Base-by-base conservation (phyloP, 2,329 filamentous ascomycete species). In the Venturia effusa region DNA sequence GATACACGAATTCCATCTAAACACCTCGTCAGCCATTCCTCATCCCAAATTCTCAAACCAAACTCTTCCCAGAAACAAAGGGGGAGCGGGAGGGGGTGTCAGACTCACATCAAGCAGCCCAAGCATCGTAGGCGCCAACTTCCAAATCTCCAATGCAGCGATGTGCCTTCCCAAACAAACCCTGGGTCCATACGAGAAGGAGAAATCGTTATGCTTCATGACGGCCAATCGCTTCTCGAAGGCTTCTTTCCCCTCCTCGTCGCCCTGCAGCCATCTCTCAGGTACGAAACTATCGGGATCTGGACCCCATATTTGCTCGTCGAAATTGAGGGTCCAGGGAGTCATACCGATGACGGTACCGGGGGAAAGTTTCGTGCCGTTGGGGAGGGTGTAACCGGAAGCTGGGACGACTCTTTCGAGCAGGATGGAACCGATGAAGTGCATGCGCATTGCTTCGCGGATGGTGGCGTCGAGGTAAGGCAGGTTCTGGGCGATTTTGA, bases 71-170 rank as follows among this genome's bases (percentile, higher is more conserved):
- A 41, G 4, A 41, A 7, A 17, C 39, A 41, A 41, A 15, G 3
- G 4, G 13, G 39, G 39, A 11, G 22, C 17, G 15, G 19, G 15
- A 11, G 15, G 27, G 11, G 13, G 3, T 6, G 6, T 10, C 24
- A 43, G n/a, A 45, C 59, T 61, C 27, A 61, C 59, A 61, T 61
- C 59, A 61, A 61, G 59, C 11, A 61, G n/a, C 13, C 40, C 59
- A 30, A 61, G 19, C 41, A 61, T 24, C 37, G 59, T 61, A 27
- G 59, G 59, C 15, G 48, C n/a, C 5, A 45, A 74, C 72, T 83
- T 82, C 69, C 76, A 81, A 61, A 83, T 67, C 71, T 83, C 81
- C 78, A 83, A 80, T 68, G 78, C 74, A 1, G 80, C 81, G 65
- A 83, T 79, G 54, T 80, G 75, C 65, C 75, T 77, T 0, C 81